Base-by-base conservation (phyloP, 306 rosid genomes). In the Glycine soja region DNA sequence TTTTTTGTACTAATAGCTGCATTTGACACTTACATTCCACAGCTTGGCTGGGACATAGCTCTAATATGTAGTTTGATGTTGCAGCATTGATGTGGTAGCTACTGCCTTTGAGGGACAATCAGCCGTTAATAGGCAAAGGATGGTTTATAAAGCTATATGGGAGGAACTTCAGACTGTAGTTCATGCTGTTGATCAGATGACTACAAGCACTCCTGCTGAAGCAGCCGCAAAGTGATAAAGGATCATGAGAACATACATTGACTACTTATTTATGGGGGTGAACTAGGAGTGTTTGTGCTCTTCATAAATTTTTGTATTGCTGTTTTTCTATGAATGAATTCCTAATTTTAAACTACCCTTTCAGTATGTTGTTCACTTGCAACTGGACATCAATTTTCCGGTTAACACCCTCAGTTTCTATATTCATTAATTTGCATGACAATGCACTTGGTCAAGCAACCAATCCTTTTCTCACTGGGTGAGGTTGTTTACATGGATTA, bases 101-200 rank as follows among this genome's bases (percentile, higher is more conserved):
- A 59, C 89, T 48, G 85, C 95, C 16, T 95, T 95, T 8, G 99
- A 95, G 89, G 99, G 97, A 45, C 89, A 95, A 73, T 89, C 99
- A 3, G 97, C 93, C 12, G 99, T 93, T 34, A 95, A 89, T 75
- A 88, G 99, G 89, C 99, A 95, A 85, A 90, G 99, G 83, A 91
- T 95, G 99, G 97, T 95, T 61, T 95, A 92, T 84, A 95, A 91
- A 80, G 97, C 95, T 77, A 95, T 95, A 76, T 95, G 97, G 98
- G 98, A 95, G 88, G 98, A 95, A 89, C 98, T 95, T 76, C 97
- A 95, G 81, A 91, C 47, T 83, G 85, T 86, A 11, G 99, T 95
- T 61, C 99, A 95, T 74, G 99, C 99, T 6, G 99, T 95, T 82
- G 99, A 95, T 85, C 94, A 90, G 81, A 95, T 95, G 99, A 89